Base-by-base conservation (phyloP, 148 eudicot genomes). In the Rhododendron ferrugineum region DNA sequence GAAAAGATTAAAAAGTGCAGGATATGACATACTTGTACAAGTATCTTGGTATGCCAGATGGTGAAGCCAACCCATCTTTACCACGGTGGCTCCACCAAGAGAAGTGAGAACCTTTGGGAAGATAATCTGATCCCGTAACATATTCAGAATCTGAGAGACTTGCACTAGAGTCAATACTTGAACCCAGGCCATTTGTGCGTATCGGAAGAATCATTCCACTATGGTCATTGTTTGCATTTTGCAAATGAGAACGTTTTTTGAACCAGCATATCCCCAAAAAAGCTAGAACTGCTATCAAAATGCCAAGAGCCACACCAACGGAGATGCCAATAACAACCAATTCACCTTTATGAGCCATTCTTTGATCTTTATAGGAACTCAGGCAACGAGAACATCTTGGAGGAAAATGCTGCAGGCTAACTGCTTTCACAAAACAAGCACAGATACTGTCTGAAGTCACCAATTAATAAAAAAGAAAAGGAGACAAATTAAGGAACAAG, bases 21-120 rank as follows among this genome's bases (percentile, higher is more conserved):
- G 62, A 40, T n/a, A 47, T 54, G 66, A 88, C 98, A 81, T 95
- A 97, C 99, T 92, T 97, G 94, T 94, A 93, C 75, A 79, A 87
- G 92, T 97, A 95, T 88, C 91, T 92, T 78, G 93, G 95, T 60
- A 97, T 88, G 83, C 98, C 98, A 72, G 98, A 94, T 60, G 90
- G 91, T 79, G 98, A 89, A 86, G 90, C 79, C 32, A 90, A 82
- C 80, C 82, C 92, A 85, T 94, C 95, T 88, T 93, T 97, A 76
- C 72, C 85, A 58, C 88, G 92, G 84, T 85, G 89, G 85, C 76
- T 93, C 95, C 93, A 91, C 96, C 98, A 93, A 34, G 89, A 81
- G 34, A 84, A 83, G 52, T 88, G 88, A 82, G 90, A 84, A 88
- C 82, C 90, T 82, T 87, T 92, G 84, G 85, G 79, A 70, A 87